Base-by-base conservation (phyloP, 805 yeast genomes). In the Suhomyces prunicola region DNA sequence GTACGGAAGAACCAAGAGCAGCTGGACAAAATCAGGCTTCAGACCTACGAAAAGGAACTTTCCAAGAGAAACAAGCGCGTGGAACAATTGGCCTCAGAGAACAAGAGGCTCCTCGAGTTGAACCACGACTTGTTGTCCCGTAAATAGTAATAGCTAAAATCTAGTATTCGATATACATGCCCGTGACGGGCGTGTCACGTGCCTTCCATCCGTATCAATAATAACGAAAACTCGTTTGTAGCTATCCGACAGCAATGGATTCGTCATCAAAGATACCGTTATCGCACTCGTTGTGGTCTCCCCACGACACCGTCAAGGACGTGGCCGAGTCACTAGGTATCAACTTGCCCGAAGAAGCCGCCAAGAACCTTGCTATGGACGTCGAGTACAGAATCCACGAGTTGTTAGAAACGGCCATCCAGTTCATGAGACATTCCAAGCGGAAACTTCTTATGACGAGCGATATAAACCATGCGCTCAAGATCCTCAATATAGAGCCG, bases 311-410 rank as follows among this genome's bases (percentile, higher is more conserved):
- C 0, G 97, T 96, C 27, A 88, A 86, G 63, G 99, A 94, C 74
- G 97, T 90, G 13, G 97, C 97, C 0, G 99, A 94, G 66, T 82
- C 90, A 2, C 75, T 94, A 9, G 99, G 99, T 1, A 78, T 94
- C 36, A 83, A 75, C 53, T 74, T 94, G 47, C 88, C 90, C 31
- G 98, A 93, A 50, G 99, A 96, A 55, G 96, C 93, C 1, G 88
- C 97, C 47, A 89, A 90, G 65, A 90, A 94, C 57, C 74, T 94
- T 56, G 98, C 99, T 6, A 94, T 94, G 99, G 99, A 94, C 67
- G 96, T 94, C n/a, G 99, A 94, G 72, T 94, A 96, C 68, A 82
- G 99, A 57, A 89, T 94, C 58, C 93, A 93, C 68, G 98, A 94
- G 71, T 88, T 94, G 40, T 75, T 96, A 55, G 99, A 94, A 68